phyloP scores from a whole-genome alignment of 2,329 filamentous ascomycete species.

The Niveomyces coronatus region DNA sequence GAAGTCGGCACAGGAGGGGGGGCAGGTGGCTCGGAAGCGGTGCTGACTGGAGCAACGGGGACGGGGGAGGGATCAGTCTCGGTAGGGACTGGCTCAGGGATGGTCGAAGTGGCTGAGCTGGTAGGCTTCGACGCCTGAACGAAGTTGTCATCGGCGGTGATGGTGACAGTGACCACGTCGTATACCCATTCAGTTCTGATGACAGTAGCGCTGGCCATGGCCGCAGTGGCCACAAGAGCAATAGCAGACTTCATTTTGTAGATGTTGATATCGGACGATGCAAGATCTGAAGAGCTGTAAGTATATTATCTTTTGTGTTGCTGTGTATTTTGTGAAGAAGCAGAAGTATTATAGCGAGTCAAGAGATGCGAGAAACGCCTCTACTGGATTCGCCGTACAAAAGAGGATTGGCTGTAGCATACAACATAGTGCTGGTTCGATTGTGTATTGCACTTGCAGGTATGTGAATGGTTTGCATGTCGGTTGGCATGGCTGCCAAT shows the following conservation, averaged over 20 bases:
- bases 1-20: conserved; percentile 1
- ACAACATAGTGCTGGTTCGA: conserved; percentile 3
- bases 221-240: conserved; percentile 36
- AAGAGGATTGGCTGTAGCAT: conserved; percentile 4
- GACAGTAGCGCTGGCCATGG: conserved; percentile 31
- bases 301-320: conserved; percentile 8
- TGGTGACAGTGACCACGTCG: conserved; percentile 34
- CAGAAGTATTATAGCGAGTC: background rate
- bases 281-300: conserved; percentile 10
- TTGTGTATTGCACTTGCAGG: background rate
- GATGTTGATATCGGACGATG: conserved; percentile 4
- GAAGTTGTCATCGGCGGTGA: conserved; percentile 25
- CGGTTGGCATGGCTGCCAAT: conserved; percentile 6
- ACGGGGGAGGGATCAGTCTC: conserved; percentile 11
- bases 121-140: conserved; percentile 16
- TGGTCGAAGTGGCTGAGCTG: conserved; percentile 9
- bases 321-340: background rate
- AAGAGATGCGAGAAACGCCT: background rate
- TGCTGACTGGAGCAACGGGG: conserved; percentile 5
- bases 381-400: conserved; percentile 3
- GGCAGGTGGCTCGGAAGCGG: conserved; percentile 10
- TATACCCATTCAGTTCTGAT: conserved; percentile 31
- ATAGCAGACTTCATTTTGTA: conserved; percentile 41
- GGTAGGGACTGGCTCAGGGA: conserved; percentile 14
- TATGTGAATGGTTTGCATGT: background rate